A percentile compares a stretch with the other conserved stretches of the same genome.
Conservation (phyloP, 305 asterid genomes). For the Euphrasia arctica region DNA sequence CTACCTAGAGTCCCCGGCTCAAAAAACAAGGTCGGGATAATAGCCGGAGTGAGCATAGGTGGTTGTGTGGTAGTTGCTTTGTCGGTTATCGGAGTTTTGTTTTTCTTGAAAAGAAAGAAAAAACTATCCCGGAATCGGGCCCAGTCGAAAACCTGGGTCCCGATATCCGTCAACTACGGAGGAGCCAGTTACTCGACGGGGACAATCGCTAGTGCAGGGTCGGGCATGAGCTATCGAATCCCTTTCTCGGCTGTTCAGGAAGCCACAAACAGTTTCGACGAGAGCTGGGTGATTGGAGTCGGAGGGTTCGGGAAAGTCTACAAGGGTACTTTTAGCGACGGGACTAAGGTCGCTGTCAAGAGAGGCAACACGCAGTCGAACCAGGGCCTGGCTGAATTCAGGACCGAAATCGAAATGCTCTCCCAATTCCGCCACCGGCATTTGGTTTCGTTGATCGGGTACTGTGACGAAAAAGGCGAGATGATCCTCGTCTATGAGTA, state of each 20-base stretch:
- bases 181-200: constrained; percentile 41
- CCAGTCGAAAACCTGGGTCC: constrained; percentile 62
- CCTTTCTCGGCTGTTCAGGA: constrained; percentile 50
- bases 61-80: constrained; percentile 25
- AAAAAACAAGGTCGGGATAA: constrained; percentile 49
- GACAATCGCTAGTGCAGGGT: constrained; percentile 31
- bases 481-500: constrained; percentile 43
- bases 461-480: constrained; percentile 39
- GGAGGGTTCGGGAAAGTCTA: constrained; percentile 85
- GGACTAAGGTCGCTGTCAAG: constrained; percentile 57
- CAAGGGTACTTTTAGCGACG: constrained; percentile 52
- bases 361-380: constrained; percentile 64
- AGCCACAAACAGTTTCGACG: constrained; percentile 62
- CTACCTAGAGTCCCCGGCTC: constrained; percentile 27
- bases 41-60: constrained; percentile 51
- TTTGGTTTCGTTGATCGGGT: constrained; percentile 42
- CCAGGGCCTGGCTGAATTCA: constrained; percentile 53
- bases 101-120: constrained; percentile 35
- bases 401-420: constrained; percentile 46
- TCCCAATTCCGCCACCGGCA: constrained; percentile 42
- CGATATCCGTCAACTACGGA: constrained; percentile 47
- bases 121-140: constrained; percentile 34
- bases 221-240: constrained; percentile 51
- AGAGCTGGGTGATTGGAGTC: constrained; percentile 56
- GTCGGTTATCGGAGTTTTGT: constrained; percentile 27